These are phyloP conservation scores for Chaetomium tenue DNA, from an alignment of 495 filamentous ascomycete genomes.

Conservation along the genomic window DNA sequence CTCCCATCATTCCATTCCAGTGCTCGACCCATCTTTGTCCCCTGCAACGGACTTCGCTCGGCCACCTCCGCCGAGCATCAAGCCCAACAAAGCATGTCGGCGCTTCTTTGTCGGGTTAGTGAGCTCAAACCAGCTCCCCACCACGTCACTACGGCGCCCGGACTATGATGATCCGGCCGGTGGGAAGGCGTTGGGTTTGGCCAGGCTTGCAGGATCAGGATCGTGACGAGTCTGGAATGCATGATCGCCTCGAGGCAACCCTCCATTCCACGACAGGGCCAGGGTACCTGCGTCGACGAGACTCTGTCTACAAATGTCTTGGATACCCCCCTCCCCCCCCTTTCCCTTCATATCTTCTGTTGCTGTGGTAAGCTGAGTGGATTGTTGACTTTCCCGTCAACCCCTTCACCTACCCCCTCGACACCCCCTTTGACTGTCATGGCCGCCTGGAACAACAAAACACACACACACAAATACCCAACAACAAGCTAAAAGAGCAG, in stretches of 20 bases:
- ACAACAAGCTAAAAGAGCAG: not conserved
- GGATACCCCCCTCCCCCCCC: conserved; percentile 17
- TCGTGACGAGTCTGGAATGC: conserved; percentile 28
- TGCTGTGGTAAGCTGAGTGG: conserved; percentile 29
- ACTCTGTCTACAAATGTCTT: conserved; percentile 35
- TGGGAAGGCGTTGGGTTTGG: conserved; percentile 6
- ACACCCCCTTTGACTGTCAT: conserved; percentile 15
- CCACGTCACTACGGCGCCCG: conserved; percentile 5
- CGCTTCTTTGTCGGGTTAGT: conserved; percentile 16
- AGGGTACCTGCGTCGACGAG: conserved; percentile 21
- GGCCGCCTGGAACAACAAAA: conserved; percentile 20
- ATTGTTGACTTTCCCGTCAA: conserved; percentile 32
- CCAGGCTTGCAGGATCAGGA: not conserved
- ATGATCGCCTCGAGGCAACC: conserved; percentile 15
- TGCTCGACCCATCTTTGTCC: conserved; percentile 8
- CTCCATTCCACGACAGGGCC: conserved; percentile 25
- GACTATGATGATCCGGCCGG: not conserved
- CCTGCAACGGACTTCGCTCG: not conserved
- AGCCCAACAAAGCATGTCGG: conserved; percentile 14
- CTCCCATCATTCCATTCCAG: conserved; percentile 16
- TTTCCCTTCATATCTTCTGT: conserved; percentile 30
- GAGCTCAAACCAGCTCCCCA: conserved; percentile 4
- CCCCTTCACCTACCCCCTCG: conserved; percentile 13
- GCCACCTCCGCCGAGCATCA: not conserved
- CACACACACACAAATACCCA: conserved; percentile 9